A percentile compares a stretch with the other conserved stretches of the same genome.
These are phyloP conservation scores for Lentinus brumalis DNA, from an alignment of 768 basidiomycete species.

Conservation along the genomic window DNA sequence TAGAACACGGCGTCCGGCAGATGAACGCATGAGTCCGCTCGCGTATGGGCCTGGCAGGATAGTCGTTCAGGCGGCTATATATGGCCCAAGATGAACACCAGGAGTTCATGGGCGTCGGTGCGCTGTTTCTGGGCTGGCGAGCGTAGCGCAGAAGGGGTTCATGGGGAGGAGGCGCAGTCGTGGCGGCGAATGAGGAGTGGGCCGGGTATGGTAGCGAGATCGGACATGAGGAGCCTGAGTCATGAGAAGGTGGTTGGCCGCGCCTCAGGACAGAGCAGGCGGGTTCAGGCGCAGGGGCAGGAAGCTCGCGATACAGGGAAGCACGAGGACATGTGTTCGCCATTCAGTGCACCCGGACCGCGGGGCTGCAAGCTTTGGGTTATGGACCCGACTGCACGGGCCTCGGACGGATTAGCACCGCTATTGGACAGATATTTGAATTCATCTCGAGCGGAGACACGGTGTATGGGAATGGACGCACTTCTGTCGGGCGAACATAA, in stretches of 20 bases:
- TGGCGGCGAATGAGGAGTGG: constrained; percentile 2
- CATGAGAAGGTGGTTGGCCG: constrained; percentile 9
- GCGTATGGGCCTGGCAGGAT: not conserved
- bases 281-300: constrained; percentile 17
- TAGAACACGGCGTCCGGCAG: not conserved
- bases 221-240: constrained; percentile 15
- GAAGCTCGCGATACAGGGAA: constrained; percentile 16
- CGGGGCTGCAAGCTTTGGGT: constrained; percentile 15
- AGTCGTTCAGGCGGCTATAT: not conserved
- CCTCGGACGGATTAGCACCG: constrained; percentile 11
- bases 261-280: constrained; percentile 7
- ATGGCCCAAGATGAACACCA: not conserved
- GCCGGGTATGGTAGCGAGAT: constrained; percentile 1
- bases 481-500: constrained; percentile 1
- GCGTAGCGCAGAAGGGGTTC: constrained; percentile 2
- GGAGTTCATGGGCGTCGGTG: not conserved
- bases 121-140: not conserved
- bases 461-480: constrained; percentile 12
- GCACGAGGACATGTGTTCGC: constrained; percentile 19
- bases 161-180: not conserved
- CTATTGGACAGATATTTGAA: constrained; percentile 5
- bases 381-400: not conserved
- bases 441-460: constrained; percentile 8
- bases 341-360: constrained; percentile 18
- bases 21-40: not conserved